phyloP scores from a whole-genome alignment of 345 rosid species.

The Moricandia arvensis region DNA sequence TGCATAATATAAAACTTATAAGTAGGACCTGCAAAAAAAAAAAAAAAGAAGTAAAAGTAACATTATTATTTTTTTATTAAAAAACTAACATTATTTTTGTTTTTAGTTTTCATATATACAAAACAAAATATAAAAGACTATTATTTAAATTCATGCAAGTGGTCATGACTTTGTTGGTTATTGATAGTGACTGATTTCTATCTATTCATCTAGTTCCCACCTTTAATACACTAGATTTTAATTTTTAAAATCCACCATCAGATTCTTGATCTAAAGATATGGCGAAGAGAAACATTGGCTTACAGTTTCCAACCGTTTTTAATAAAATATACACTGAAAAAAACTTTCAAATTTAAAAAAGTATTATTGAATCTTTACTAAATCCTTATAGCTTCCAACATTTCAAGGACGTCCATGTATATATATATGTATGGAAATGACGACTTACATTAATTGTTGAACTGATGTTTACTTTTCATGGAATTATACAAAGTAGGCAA shows the following conservation, averaged over 20 bases:
- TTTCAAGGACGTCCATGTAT: no score
- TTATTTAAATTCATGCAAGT: background rate
- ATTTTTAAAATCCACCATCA: no score
- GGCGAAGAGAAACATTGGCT: no score
- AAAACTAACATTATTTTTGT: background rate
- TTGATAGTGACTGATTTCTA: no score
- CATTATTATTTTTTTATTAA: background rate
- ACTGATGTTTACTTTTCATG: slow-evolving; percentile 45
- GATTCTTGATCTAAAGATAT: no score
- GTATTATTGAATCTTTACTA: no score
- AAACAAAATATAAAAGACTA: background rate
- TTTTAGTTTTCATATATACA: background rate
- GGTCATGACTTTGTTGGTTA: background rate
- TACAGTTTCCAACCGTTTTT: no score
- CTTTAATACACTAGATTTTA: no score
- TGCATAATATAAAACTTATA: slow-evolving; percentile 40
- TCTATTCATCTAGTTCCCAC: no score
- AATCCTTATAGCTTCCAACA: no score
- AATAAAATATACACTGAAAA: no score
- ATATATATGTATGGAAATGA: background rate
- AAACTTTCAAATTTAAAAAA: no score
- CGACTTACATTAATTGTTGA: slow-evolving; percentile 42
- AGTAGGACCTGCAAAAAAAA: slow-evolving; percentile 39
- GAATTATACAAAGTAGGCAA: slow-evolving; percentile 53
- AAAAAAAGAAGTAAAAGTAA: background rate